Evolutionary conservation across 352 stramenopile species (phyloP).

Genomic region (Elongisporangium prolatum): DNA sequence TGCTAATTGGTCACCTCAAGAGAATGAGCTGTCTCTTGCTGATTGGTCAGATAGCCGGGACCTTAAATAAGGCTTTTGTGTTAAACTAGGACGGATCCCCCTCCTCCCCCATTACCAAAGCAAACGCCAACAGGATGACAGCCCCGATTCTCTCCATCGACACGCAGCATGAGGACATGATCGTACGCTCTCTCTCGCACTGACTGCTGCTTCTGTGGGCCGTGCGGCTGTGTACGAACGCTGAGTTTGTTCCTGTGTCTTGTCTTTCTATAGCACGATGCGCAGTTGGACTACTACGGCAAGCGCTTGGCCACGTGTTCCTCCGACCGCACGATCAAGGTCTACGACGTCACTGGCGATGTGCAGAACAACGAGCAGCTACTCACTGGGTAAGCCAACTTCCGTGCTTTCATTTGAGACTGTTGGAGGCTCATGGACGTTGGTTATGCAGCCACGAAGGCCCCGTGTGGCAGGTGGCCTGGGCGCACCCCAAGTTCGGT

Average conservation of each 20-base stretch:
- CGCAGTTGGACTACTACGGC: conserved; percentile 99
- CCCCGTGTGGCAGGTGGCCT: conserved; percentile 98
- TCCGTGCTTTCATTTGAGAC: not conserved
- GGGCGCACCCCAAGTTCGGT: conserved; percentile 98
- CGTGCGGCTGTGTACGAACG: conserved; percentile 5
- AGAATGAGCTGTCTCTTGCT: conserved; percentile 24
- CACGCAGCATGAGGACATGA: conserved; percentile 98
- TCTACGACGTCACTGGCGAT: conserved; percentile 94
- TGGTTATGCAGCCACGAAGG: conserved; percentile 85
- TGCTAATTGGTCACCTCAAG: not conserved
- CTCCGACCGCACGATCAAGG: conserved; percentile 96
- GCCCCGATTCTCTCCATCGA: conserved; percentile 90
- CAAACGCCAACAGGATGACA: conserved; percentile 49
- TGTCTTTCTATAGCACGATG: conserved; percentile 89
- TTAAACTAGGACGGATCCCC: conserved; percentile 8
- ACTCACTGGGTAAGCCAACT: conserved; percentile 59
- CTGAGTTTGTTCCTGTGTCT: not conserved
- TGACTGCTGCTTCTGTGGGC: not conserved
- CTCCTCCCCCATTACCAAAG: conserved; percentile 14
- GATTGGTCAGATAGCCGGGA: conserved; percentile 12
- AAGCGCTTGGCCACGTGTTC: conserved; percentile 98
- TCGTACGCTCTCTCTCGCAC: conserved; percentile 40
- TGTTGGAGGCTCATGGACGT: not conserved
- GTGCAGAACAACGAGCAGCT: conserved; percentile 89
- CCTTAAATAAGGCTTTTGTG: not conserved